phyloP scores from a whole-genome alignment of 106 monocot species.

The Xerophyta viscosa region DNA sequence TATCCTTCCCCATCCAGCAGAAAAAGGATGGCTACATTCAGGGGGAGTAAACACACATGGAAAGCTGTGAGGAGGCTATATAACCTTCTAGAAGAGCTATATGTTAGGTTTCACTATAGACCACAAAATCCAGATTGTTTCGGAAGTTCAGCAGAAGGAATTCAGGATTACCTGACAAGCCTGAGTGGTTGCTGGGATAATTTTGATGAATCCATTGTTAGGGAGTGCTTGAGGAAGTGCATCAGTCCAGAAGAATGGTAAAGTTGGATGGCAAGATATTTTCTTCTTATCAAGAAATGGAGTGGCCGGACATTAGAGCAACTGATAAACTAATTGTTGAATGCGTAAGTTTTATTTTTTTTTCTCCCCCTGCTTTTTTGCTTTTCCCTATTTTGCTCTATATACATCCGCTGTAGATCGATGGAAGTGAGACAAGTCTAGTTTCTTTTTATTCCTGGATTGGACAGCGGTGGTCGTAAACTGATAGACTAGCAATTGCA shows the following conservation, averaged over 20 bases:
- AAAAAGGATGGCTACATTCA: slow-evolving; percentile 65
- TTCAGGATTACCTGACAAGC: too few relatives aligned
- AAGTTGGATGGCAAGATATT: slow-evolving; percentile 29
- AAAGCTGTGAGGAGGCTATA: slow-evolving; percentile 57
- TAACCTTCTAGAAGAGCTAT: slow-evolving; percentile 60
- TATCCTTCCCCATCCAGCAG: slow-evolving; percentile 43
- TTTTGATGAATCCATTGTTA: slow-evolving; percentile 62
- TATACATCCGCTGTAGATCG: background rate
- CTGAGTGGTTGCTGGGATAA: slow-evolving; percentile 55
- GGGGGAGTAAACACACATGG: slow-evolving; percentile 24
- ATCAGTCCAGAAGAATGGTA: slow-evolving; percentile 43
- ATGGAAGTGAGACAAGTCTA: background rate
- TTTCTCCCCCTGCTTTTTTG: background rate
- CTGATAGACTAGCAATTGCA: background rate
- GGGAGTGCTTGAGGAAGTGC: slow-evolving; percentile 67
- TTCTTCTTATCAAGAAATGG: slow-evolving; percentile 16
- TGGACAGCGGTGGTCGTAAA: slow-evolving; percentile 1
- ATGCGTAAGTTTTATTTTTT: too few relatives aligned
- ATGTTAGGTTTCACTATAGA: slow-evolving; percentile 23
- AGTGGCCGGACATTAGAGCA: slow-evolving; percentile 16
- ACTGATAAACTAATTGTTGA: slow-evolving; percentile 2
- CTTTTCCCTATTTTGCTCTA: background rate
- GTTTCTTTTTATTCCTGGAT: slow-evolving; percentile 11
- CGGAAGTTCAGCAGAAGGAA: slow-evolving; percentile 1
- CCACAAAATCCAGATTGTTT: slow-evolving; percentile 1